phyloP scores from a whole-genome alignment of 768 basidiomycete species.

The Leccinum imitatum region DNA sequence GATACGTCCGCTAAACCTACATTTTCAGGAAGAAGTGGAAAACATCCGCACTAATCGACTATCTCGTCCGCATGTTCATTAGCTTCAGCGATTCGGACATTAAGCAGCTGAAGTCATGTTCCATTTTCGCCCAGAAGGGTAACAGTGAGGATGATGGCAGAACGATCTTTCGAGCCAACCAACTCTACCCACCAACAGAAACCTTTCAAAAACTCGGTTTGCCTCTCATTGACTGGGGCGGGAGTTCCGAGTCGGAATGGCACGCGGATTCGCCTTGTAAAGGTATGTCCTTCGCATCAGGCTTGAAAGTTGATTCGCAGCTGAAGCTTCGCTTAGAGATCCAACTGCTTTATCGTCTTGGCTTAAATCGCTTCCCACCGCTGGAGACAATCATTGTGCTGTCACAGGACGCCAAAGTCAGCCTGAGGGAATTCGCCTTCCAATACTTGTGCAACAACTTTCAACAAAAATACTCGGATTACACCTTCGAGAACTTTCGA shows the following conservation, averaged over 20 bases:
- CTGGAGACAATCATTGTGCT: slow-evolving; percentile 62
- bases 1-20: no score
- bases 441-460: slow-evolving; percentile 65
- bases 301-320: not conserved
- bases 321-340: not conserved
- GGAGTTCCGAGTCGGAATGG: slow-evolving; percentile 73
- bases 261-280: not conserved
- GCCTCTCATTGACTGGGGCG: slow-evolving; percentile 83
- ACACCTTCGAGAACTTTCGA: slow-evolving; percentile 50
- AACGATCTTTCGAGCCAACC: slow-evolving; percentile 55
- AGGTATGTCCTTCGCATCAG: not conserved
- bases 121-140: slow-evolving; percentile 47
- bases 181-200: slow-evolving; percentile 81
- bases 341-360: not conserved
- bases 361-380: slow-evolving; percentile 41
- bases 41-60: no score
- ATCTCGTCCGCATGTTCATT: no score
- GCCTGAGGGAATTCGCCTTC: slow-evolving; percentile 59
- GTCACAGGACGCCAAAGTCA: slow-evolving; percentile 47
- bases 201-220: slow-evolving; percentile 65
- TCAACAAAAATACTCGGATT: not conserved
- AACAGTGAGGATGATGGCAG: slow-evolving; percentile 23
- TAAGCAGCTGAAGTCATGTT: not conserved
- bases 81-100: not conserved
- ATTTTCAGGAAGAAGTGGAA: no score